Evolutionary conservation across 768 basidiomycete species (phyloP).

Genomic region (Agrocybe pediades): DNA sequence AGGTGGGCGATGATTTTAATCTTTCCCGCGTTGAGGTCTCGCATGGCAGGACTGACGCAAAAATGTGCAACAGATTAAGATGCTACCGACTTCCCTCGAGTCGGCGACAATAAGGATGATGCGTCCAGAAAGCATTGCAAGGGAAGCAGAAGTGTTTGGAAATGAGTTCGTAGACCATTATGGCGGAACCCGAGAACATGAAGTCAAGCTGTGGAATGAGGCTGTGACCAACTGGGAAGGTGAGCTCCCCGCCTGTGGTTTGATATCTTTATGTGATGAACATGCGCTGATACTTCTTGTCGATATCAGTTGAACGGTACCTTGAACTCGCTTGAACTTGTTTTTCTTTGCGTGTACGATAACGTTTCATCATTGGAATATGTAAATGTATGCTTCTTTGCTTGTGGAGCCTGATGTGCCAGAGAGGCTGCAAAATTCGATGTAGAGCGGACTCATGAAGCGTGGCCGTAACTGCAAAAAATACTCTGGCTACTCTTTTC

Average conservation of each 20-base stretch:
- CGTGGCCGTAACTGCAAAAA: too few relatives aligned
- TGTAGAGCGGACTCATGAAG: too few relatives aligned
- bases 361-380: not conserved
- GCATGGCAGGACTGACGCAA: not conserved
- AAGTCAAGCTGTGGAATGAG: constrained; percentile 82
- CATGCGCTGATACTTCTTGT: not conserved
- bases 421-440: too few relatives aligned
- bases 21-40: not conserved
- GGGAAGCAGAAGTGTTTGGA: constrained; percentile 75
- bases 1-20: constrained; percentile 36
- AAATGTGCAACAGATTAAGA: constrained; percentile 53
- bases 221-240: constrained; percentile 96
- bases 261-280: not conserved
- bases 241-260: constrained; percentile 32
- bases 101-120: constrained; percentile 83
- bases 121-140: constrained; percentile 73
- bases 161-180: constrained; percentile 93
- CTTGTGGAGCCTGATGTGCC: too few relatives aligned
- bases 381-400: too few relatives aligned
- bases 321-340: constrained; percentile 66
- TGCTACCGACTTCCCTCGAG: constrained; percentile 80
- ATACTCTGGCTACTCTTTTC: too few relatives aligned
- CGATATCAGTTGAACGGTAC: constrained; percentile 78
- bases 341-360: not conserved
- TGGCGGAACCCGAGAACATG: constrained; percentile 93